phyloP scores from a whole-genome alignment of 441 rosid species.

The Lepidium campestre region DNA sequence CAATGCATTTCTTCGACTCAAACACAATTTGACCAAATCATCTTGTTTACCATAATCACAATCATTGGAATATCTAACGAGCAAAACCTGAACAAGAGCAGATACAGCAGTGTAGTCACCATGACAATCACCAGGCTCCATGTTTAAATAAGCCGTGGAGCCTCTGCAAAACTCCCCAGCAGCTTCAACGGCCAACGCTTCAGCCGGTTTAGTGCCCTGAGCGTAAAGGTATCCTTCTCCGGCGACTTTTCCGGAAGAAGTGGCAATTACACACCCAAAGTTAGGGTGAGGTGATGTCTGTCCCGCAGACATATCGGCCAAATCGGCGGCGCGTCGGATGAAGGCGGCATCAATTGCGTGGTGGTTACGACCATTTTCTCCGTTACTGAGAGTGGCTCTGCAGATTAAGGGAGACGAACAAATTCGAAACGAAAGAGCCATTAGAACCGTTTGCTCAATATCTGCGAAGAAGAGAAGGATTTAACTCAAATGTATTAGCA shows the following conservation, averaged over 20 bases:
- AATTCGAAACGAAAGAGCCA: slow-evolving; percentile 39
- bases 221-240: slow-evolving; percentile 86
- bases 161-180: slow-evolving; percentile 50
- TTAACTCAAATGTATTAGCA: not conserved
- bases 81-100: slow-evolving; percentile 73
- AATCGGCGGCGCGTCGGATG: slow-evolving; percentile 57
- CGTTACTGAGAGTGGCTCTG: slow-evolving; percentile 26
- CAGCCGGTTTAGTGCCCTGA: slow-evolving; percentile 78
- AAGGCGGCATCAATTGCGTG: slow-evolving; percentile 42
- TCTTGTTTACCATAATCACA: not conserved
- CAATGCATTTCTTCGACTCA: not conserved
- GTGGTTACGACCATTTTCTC: slow-evolving; percentile 18
- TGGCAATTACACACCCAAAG: slow-evolving; percentile 72
- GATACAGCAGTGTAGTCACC: slow-evolving; percentile 79
- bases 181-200: slow-evolving; percentile 65
- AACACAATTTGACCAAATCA: slow-evolving; percentile 15
- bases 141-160: slow-evolving; percentile 70
- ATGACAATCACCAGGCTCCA: slow-evolving; percentile 96
- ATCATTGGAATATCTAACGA: not conserved
- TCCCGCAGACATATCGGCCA: slow-evolving; percentile 75
- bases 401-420: slow-evolving; percentile 31
- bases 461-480: not conserved
- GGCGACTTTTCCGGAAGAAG: slow-evolving; percentile 42
- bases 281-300: slow-evolving; percentile 82
- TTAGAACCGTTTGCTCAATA: not conserved